Conservation (phyloP, 78 protist species). For the Dictyostelium firmibasis region DNA sequence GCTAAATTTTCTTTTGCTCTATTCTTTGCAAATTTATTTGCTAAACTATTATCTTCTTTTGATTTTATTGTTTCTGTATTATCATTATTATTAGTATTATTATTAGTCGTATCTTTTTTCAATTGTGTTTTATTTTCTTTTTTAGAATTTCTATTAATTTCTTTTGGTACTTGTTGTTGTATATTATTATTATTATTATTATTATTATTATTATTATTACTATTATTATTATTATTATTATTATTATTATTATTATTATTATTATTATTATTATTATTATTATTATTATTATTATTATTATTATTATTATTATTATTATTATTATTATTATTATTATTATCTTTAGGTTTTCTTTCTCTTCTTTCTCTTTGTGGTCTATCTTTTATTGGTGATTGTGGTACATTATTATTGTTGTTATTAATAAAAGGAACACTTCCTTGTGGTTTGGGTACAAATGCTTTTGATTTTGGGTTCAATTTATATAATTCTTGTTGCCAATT, state of each 20-base stretch:
- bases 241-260: constrained; percentile 10
- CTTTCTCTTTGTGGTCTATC: background rate
- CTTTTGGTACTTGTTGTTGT: background rate
- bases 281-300: background rate
- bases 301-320: background rate
- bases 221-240: background rate
- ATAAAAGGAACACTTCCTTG: background rate
- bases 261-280: background rate
- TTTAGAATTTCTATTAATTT: background rate
- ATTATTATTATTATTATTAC: background rate
- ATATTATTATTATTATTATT: constrained; percentile 8
- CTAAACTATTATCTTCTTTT: constrained; percentile 9
- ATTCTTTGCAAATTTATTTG: constrained; percentile 4
- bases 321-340: background rate
- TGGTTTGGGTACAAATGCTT: constrained; percentile 20
- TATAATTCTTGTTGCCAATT: constrained; percentile 67
- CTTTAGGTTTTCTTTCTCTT: background rate
- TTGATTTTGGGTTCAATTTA: constrained; percentile 55
- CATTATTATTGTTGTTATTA: background rate
- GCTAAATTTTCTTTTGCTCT: background rate
- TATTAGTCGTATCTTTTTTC: background rate
- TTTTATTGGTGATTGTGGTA: background rate
- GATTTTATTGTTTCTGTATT: constrained; percentile 4
- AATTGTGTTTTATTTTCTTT: background rate
- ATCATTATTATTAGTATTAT: constrained; percentile 13